A percentile compares a stretch with the other conserved stretches of the same genome.
phyloP scores from a whole-genome alignment of 2,329 filamentous ascomycete genomes.

The Cercospora berteroae region DNA sequence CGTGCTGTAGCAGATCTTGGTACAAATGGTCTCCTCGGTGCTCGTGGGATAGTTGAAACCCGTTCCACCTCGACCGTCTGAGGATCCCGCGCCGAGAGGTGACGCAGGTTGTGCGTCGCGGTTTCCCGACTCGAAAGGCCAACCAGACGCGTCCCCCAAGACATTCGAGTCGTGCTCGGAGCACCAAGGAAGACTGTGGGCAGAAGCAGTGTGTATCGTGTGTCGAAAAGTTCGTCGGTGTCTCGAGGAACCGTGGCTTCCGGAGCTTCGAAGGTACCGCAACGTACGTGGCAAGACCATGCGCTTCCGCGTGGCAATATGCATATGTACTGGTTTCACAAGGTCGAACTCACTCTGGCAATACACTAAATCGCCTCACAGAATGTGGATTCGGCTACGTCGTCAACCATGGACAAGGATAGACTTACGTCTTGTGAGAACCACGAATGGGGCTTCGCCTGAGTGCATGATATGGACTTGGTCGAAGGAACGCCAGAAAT shows the following conservation, averaged over 20 bases:
- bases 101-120: not conserved
- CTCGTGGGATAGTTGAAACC: not conserved
- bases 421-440: not conserved
- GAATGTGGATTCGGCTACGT: not conserved
- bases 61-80: not conserved
- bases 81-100: not conserved
- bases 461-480: not conserved
- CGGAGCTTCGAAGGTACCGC: not conserved
- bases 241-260: not conserved
- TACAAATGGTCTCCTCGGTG: not conserved
- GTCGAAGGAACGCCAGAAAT: not conserved
- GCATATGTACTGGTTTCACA: not conserved
- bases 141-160: not conserved
- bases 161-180: not conserved
- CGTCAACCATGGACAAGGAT: not conserved
- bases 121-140: not conserved
- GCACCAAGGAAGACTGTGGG: not conserved
- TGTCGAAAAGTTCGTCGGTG: no score
- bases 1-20: not conserved
- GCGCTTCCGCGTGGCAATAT: not conserved
- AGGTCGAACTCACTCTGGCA: not conserved
- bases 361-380: not conserved
- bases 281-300: not conserved
- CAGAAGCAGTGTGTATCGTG: not conserved
- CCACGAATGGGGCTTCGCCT: not conserved